A percentile compares a stretch with the other conserved stretches of the same genome.
phyloP scores from a whole-genome alignment of 2,329 filamentous ascomycete genomes.

The Remersonia thermophila region DNA sequence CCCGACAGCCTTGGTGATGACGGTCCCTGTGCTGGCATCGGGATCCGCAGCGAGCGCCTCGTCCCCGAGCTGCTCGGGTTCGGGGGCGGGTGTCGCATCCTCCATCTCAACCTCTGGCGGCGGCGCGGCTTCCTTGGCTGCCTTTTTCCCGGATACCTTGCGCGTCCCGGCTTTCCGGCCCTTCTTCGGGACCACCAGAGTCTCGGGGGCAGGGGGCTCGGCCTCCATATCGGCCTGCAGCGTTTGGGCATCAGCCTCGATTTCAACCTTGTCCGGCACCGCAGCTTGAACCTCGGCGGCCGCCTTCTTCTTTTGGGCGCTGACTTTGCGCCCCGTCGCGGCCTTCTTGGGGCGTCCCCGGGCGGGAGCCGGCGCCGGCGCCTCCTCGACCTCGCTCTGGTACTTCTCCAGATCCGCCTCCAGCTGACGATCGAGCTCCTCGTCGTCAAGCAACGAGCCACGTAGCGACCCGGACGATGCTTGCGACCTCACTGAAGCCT shows the following conservation, averaged over 20 bases:
- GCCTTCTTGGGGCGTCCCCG: conserved; percentile 22
- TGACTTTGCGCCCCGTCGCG: conserved; percentile 18
- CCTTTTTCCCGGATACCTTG: conserved; percentile 35
- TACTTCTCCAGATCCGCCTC: conserved; percentile 51
- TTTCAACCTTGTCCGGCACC: conserved; percentile 35
- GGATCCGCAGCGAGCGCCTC: conserved; percentile 14
- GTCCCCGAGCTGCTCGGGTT: conserved; percentile 6
- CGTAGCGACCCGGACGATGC: conserved; percentile 27
- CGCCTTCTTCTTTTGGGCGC: conserved; percentile 18
- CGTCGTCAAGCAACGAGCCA: conserved; percentile 41
- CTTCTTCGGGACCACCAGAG: conserved; percentile 39
- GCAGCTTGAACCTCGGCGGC: conserved; percentile 16
- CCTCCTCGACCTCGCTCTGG: conserved; percentile 40
- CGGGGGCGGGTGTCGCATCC: conserved; percentile 3
- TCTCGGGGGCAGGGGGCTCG: conserved; percentile 24
- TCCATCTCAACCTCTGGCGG: conserved; percentile 11
- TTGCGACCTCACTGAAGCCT: conserved; percentile 33
- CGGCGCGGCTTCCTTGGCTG: conserved; percentile 32
- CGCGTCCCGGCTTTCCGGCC: conserved; percentile 39
- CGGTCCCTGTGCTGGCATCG: conserved; percentile 16
- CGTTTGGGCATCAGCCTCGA: conserved; percentile 38
- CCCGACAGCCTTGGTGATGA: conserved; percentile 14
- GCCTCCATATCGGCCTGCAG: conserved; percentile 38
- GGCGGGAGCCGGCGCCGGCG: conserved; percentile 22
- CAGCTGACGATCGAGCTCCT: conserved; percentile 53